Conservation (phyloP, 2,329 filamentous ascomycete species). For the Teratosphaeria epicoccoides region DNA sequence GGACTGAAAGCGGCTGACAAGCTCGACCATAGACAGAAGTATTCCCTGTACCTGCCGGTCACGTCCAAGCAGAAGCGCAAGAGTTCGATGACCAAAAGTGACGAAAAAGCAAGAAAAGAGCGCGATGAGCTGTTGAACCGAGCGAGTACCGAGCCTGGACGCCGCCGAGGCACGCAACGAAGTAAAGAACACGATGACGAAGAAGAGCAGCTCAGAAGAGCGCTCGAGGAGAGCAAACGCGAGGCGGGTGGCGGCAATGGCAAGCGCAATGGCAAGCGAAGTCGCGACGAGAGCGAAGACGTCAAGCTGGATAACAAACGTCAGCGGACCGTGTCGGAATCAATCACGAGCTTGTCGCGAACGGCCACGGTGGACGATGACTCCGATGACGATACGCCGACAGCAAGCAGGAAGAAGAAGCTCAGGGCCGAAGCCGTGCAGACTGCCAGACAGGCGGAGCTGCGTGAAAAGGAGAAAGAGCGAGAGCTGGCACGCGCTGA, state of each 20-base stretch:
- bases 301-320: constrained; percentile 62
- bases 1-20: constrained; percentile 15
- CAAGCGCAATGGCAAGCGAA: constrained; percentile 64
- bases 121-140: constrained; percentile 42
- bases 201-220: constrained; percentile 75
- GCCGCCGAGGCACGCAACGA: constrained; percentile 93
- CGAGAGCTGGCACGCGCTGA: constrained; percentile 64
- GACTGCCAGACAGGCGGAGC: constrained; percentile 50
- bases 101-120: constrained; percentile 45
- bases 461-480: constrained; percentile 54
- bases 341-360: constrained; percentile 41
- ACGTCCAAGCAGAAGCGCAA: constrained; percentile 48
- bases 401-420: constrained; percentile 27
- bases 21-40: constrained; percentile 42
- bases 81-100: constrained; percentile 55
- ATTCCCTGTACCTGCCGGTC: constrained; percentile 53
- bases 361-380: constrained; percentile 46
- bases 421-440: constrained; percentile 36
- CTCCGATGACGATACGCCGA: constrained; percentile 60
- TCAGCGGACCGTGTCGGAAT: constrained; percentile 70
- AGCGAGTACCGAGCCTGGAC: constrained; percentile 49
- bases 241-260: constrained; percentile 49
- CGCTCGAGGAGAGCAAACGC: constrained; percentile 90
- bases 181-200: constrained; percentile 94
- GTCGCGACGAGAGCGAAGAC: constrained; percentile 88